phyloP scores from a whole-genome alignment of 23 red algal species.

The Agarophyton chilense region DNA sequence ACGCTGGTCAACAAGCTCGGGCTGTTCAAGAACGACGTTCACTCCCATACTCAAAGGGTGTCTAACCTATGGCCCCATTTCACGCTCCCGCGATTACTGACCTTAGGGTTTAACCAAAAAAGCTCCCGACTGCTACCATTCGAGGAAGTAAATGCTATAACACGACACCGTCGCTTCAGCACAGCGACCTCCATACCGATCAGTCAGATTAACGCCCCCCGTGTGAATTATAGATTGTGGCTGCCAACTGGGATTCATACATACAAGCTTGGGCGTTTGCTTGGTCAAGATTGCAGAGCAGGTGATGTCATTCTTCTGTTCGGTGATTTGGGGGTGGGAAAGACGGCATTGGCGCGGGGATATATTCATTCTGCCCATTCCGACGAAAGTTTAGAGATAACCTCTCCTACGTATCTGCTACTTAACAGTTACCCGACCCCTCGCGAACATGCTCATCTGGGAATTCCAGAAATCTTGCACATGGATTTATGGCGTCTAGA shows the following conservation, averaged over 20 bases:
- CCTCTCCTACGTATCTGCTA: constrained; percentile 92
- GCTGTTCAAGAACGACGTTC: too few species aligned
- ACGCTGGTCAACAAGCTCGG: neutral
- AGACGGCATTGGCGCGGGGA: constrained; percentile 84
- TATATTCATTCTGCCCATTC: constrained; percentile 58
- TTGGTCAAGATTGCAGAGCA: constrained; percentile 35
- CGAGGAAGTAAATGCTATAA: neutral
- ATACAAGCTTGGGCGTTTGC: constrained; percentile 44
- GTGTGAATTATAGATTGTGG: neutral
- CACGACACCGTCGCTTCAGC: neutral
- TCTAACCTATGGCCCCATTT: neutral
- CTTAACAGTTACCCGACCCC: constrained; percentile 64
- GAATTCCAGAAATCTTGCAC: constrained; percentile 66
- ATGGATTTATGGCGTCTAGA: constrained; percentile 88
- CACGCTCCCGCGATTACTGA: neutral
- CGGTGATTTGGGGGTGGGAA: constrained; percentile 80
- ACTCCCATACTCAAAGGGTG: neutral
- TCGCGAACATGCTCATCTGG: neutral
- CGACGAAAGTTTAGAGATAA: constrained; percentile 59
- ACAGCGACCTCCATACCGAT: neutral
- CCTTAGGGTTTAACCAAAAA: neutral
- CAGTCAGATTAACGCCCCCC: neutral
- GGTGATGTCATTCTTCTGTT: constrained; percentile 82
- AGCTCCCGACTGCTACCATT: neutral
- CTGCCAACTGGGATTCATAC: constrained; percentile 23